phyloP scores from a whole-genome alignment of 2,329 filamentous ascomycete species.

The Emmonsiellopsis sp. region DNA sequence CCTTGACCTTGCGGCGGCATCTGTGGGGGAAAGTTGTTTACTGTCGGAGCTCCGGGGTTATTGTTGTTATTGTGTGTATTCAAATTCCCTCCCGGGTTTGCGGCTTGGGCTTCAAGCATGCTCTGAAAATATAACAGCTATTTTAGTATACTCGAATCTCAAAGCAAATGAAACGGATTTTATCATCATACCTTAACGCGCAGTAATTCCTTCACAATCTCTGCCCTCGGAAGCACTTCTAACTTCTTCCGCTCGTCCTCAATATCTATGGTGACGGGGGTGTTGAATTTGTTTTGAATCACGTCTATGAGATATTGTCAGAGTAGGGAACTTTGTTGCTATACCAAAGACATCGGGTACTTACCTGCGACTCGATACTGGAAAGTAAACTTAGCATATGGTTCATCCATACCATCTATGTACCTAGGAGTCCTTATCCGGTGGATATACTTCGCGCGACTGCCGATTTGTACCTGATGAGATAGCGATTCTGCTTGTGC shows the following conservation, averaged over 20 bases:
- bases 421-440: conserved; percentile 19
- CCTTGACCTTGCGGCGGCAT: too few relatives aligned
- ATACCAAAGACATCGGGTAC: neutral
- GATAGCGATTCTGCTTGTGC: conserved; percentile 11
- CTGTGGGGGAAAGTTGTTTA: too few relatives aligned
- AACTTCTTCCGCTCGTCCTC: conserved; percentile 13
- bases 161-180: neutral
- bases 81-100: too few relatives aligned
- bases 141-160: too few relatives aligned
- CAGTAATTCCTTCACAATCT: conserved; percentile 15
- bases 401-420: conserved; percentile 20
- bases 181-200: conserved; percentile 9
- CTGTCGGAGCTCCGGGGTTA: too few relatives aligned
- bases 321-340: neutral
- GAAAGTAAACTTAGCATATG: conserved; percentile 25
- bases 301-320: conserved; percentile 7
- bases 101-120: too few relatives aligned
- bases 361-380: conserved; percentile 19
- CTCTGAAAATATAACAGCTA: too few relatives aligned
- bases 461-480: conserved; percentile 23
- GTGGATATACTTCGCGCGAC: conserved; percentile 20
- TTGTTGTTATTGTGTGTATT: too few relatives aligned
- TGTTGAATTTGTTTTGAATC: conserved; percentile 11
- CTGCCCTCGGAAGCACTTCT: conserved; percentile 10
- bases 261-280: conserved; percentile 10